These are phyloP conservation scores for Camelina neglecta DNA, from an alignment of 345 rosid genomes.

Conservation along the genomic window DNA sequence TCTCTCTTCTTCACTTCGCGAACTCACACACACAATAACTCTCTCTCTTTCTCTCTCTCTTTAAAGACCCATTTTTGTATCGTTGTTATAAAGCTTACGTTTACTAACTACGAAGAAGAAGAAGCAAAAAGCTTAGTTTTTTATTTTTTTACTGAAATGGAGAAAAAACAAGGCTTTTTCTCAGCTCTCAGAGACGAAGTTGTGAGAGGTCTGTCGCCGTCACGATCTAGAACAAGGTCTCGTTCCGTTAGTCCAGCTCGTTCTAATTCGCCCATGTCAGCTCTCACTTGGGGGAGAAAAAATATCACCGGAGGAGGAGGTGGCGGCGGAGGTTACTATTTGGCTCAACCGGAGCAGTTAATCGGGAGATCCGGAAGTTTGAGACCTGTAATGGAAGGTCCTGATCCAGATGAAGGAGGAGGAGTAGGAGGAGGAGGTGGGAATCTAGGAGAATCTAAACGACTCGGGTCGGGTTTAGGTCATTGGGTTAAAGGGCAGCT, in stretches of 20 bases:
- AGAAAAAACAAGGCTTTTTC: conserved; percentile 89
- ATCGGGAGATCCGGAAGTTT: conserved; percentile 78
- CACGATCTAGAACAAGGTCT: conserved; percentile 79
- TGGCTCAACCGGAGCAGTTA: conserved; percentile 54
- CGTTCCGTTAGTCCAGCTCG: conserved; percentile 64
- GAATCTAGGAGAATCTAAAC: conserved; percentile 54
- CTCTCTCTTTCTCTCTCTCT: conserved; percentile 6
- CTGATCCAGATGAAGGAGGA: conserved; percentile 70
- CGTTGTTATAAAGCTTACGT: neutral
- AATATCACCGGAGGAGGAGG: conserved; percentile 20
- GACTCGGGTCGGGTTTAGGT: conserved; percentile 75
- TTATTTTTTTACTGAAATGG: conserved; percentile 48
- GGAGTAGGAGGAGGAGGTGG: conserved; percentile 53
- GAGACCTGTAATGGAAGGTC: conserved; percentile 90
- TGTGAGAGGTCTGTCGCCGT: conserved; percentile 82
- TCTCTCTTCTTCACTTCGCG: conserved; percentile 36
- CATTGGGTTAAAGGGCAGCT: conserved; percentile 88
- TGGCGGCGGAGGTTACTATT: conserved; percentile 40
- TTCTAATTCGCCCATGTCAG: conserved; percentile 56
- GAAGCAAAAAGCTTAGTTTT: neutral
- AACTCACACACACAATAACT: neutral
- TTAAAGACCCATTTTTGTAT: neutral
- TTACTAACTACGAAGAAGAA: neutral
- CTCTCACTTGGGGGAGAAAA: conserved; percentile 60
- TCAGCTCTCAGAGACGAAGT: conserved; percentile 84